phyloP scores from a whole-genome alignment of 768 basidiomycete species.

The Pleurotus tuoliensis region DNA sequence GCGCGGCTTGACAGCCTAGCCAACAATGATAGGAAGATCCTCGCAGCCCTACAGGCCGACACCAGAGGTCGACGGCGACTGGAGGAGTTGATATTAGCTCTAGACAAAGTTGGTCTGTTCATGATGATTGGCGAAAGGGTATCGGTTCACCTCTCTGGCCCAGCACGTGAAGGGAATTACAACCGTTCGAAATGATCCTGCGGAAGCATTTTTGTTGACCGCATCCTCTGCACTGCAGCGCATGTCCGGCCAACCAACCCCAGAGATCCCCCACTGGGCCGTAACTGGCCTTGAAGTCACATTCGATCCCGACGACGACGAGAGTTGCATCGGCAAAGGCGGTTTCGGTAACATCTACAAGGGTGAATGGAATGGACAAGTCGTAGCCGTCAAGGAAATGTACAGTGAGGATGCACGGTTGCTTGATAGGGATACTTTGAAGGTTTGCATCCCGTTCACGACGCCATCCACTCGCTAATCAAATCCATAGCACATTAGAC shows the following conservation, averaged over 20 bases:
- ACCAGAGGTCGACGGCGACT: slow-evolving; percentile 11
- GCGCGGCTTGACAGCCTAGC: slow-evolving; percentile 10
- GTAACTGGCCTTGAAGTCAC: slow-evolving; percentile 23
- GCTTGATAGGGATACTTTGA: slow-evolving; percentile 21
- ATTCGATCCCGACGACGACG: slow-evolving; percentile 11
- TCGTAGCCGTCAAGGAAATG: slow-evolving; percentile 27
- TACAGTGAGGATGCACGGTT: slow-evolving; percentile 12
- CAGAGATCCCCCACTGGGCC: slow-evolving; percentile 18
- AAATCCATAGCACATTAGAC: slow-evolving; percentile 29
- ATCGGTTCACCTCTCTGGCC: not conserved
- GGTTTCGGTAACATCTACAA: slow-evolving; percentile 23
- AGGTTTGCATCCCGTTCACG: slow-evolving; percentile 13
- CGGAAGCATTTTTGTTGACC: slow-evolving; percentile 12
- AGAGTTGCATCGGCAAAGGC: slow-evolving; percentile 17
- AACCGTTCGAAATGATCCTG: slow-evolving; percentile 7
- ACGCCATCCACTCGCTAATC: no score
- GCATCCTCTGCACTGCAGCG: slow-evolving; percentile 14
- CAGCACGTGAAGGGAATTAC: not conserved
- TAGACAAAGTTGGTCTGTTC: slow-evolving; percentile 14
- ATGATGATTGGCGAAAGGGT: not conserved
- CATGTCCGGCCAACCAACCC: slow-evolving; percentile 4
- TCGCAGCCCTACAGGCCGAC: slow-evolving; percentile 13
- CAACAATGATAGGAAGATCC: slow-evolving; percentile 14
- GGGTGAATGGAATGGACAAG: slow-evolving; percentile 23
- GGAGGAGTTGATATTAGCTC: slow-evolving; percentile 15